Percentiles rank a stretch among this genome's conserved stretches.
Evolutionary conservation across 164 flowering plant species (phyloP).

Genomic region (Vitis rotundifolia): DNA sequence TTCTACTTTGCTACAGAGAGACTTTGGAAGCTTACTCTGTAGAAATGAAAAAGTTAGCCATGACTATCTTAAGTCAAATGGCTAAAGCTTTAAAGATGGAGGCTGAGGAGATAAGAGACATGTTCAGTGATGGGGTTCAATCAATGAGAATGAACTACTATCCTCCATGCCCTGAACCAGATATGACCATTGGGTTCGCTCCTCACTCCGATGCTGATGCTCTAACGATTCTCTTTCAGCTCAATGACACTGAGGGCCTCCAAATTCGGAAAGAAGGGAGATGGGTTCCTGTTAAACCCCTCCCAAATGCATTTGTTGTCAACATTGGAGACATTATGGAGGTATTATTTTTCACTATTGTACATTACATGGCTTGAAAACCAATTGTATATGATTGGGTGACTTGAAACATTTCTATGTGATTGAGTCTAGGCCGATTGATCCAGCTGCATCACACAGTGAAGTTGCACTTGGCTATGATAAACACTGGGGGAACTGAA

Average conservation of each 20-base stretch:
- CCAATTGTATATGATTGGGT: too few species aligned
- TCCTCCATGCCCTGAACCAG: slow-evolving; percentile 60
- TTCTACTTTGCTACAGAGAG: slow-evolving; percentile 15
- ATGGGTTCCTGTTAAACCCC: slow-evolving; percentile 48
- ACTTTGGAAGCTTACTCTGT: slow-evolving; percentile 23
- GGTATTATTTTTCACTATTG: slow-evolving; percentile 18
- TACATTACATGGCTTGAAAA: too few species aligned
- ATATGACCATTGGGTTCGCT: slow-evolving; percentile 36
- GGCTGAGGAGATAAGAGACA: slow-evolving; percentile 21
- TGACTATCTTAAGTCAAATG: slow-evolving; percentile 22
- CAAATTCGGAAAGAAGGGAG: slow-evolving; percentile 48
- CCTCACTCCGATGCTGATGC: slow-evolving; percentile 50
- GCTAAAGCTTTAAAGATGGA: slow-evolving; percentile 34
- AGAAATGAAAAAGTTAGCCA: slow-evolving; percentile 27
- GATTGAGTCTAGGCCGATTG: too few species aligned
- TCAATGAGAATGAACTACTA: slow-evolving; percentile 54
- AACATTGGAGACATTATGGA: slow-evolving; percentile 51
- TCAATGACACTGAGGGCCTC: slow-evolving; percentile 47
- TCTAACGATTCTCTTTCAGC: slow-evolving; percentile 46
- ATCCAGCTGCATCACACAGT: too few species aligned
- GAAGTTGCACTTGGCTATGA: too few species aligned
- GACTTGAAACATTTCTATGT: too few species aligned
- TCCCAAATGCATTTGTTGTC: slow-evolving; percentile 35
- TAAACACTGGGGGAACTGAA: too few species aligned
- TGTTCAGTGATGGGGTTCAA: slow-evolving; percentile 33